Evolutionary conservation across 495 filamentous ascomycete species (phyloP), one percentile per base, ranked within the genome.

Genomic region (Podospora tetraspora): DNA sequence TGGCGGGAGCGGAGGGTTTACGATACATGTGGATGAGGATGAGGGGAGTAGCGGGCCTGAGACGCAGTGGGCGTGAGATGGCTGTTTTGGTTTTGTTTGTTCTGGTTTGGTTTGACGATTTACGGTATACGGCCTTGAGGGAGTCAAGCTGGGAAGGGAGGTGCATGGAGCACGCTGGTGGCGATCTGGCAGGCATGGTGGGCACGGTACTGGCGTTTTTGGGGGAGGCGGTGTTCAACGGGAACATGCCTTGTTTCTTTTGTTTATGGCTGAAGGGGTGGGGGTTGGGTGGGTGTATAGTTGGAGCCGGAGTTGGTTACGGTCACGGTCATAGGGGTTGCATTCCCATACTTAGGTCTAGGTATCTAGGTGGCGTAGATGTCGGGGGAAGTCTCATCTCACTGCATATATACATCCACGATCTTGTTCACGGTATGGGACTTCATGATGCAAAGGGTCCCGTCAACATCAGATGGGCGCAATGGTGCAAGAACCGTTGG

Each of bases 1-100:
- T 19, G 63, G 58, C 13, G 52, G 11, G 22, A n/a, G 56, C 9
- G 5, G 59, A 13, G 74, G 72, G 61, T 77, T 77, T 56, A 8
- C 32, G 62, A 72, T 77, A 56, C 69, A 77, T 66, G 69, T 63
- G 25, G 69, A 63, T 0, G 65, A 62, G 57, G 63, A 25, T 5
- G 32, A 43, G 37, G 37, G 37, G 43, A 52, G 3, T 34, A 64
- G 57, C 5, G 60, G 63, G 52, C 30, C 57, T 4, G 65, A 61
- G 32, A 66, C 58, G 21, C 57, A 61, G 58, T 66, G 65, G 58
- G 65, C 57, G 21, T 66, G 25, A 24, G 34, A 27, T 19, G 37
- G 19, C 1, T 0, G 7, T 52, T 16, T 22, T 7, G 3, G 12
- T 5, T 32, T 9, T 16, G 8, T 19, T 8, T 19, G 12, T 25